phyloP scores from a whole-genome alignment of 2,329 filamentous ascomycete species.

The Aspergillus chevalieri region DNA sequence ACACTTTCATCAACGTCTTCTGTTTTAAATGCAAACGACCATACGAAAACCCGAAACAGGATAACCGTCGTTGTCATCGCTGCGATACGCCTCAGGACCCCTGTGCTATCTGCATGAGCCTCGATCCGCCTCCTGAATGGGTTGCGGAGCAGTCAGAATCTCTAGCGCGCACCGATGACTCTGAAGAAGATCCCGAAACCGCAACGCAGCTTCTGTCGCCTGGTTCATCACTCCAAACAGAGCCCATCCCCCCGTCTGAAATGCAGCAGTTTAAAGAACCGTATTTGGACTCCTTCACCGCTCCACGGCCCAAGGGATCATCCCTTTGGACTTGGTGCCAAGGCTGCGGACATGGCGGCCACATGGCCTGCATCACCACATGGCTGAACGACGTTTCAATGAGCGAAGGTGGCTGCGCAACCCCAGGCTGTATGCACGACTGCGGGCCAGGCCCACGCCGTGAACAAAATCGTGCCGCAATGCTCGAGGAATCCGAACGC shows the following conservation, averaged over 20 bases:
- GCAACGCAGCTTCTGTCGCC: conserved; percentile 39
- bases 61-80: conserved; percentile 47
- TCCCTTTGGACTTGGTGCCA: conserved; percentile 53
- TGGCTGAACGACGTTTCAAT: conserved; percentile 49
- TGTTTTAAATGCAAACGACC: conserved; percentile 54
- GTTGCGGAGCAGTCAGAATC: conserved; percentile 19
- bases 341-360: conserved; percentile 56
- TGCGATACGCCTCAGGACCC: conserved; percentile 39
- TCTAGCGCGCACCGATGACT: conserved; percentile 5
- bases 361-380: conserved; percentile 50
- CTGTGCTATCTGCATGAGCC: conserved; percentile 38
- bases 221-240: conserved; percentile 38
- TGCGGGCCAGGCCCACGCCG: conserved; percentile 48
- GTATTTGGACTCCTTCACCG: conserved; percentile 15
- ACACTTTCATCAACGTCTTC: conserved; percentile 49
- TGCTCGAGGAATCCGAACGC: conserved; percentile 28
- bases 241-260: conserved; percentile 20
- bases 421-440: conserved; percentile 54
- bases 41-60: conserved; percentile 45
- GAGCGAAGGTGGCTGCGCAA: conserved; percentile 52
- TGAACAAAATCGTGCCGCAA: conserved; percentile 31
- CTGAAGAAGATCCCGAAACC: conserved; percentile 12
- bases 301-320: conserved; percentile 26
- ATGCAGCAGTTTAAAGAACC: conserved; percentile 20
- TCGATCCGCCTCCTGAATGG: conserved; percentile 38